Evolutionary conservation across 331 rosid species (phyloP).

Genomic region (Malus hybrid): DNA sequence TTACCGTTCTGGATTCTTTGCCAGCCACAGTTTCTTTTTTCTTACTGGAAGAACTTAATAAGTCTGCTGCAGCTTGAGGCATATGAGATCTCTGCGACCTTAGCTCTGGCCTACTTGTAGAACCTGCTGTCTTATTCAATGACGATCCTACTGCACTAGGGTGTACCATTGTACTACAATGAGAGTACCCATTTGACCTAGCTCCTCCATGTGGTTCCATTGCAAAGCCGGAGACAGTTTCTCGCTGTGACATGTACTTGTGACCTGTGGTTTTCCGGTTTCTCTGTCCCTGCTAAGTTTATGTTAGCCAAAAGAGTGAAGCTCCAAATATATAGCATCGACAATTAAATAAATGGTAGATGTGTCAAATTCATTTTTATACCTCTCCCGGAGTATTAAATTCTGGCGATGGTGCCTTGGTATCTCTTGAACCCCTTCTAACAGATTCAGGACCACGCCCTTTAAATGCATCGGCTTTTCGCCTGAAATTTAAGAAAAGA

Average conservation of each 20-base stretch:
- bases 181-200: conserved; percentile 25
- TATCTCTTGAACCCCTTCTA: conserved; percentile 40
- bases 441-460: conserved; percentile 55
- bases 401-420: conserved; percentile 44
- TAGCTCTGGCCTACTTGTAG: conserved; percentile 26
- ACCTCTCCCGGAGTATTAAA: conserved; percentile 42
- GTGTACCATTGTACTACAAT: conserved; percentile 33
- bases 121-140: conserved; percentile 23
- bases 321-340: background rate
- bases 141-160: conserved; percentile 25
- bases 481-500: conserved; percentile 33
- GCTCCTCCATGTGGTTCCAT: conserved; percentile 26
- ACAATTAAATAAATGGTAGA: background rate
- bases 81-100: conserved; percentile 39
- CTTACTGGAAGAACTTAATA: conserved; percentile 19
- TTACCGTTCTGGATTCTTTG: conserved; percentile 43
- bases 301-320: conserved; percentile 12
- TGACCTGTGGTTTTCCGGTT: conserved; percentile 24
- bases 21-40: conserved; percentile 24
- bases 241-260: conserved; percentile 27
- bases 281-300: conserved; percentile 42
- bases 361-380: conserved; percentile 6
- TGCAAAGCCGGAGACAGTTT: conserved; percentile 27
- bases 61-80: conserved; percentile 30
- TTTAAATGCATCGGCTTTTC: conserved; percentile 39